Evolutionary conservation across 352 stramenopile genomes (phyloP).

Genomic region (Phytophthora foliorum): DNA sequence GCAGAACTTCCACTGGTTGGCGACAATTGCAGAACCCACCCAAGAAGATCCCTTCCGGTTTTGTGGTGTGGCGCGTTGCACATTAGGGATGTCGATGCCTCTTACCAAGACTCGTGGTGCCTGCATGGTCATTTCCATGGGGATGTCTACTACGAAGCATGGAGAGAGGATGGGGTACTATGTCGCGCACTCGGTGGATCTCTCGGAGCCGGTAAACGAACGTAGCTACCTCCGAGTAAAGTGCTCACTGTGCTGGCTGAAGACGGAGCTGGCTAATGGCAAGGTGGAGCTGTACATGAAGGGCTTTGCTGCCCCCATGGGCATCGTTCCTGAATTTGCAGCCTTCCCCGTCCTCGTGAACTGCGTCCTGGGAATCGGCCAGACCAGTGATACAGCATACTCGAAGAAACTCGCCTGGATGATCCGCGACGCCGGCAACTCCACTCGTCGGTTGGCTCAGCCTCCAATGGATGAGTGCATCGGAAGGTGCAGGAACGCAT

Average conservation of each 20-base stretch:
- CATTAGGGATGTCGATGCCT: slow-evolving; percentile 39
- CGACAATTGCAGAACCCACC: slow-evolving; percentile 49
- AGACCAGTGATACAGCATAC: slow-evolving; percentile 45
- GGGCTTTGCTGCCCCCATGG: slow-evolving; percentile 46
- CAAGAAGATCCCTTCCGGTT: slow-evolving; percentile 65
- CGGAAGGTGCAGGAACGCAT: slow-evolving; percentile 39
- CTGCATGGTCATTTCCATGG: slow-evolving; percentile 50
- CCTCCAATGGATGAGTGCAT: slow-evolving; percentile 34
- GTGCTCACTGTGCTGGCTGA: slow-evolving; percentile 52
- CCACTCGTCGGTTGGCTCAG: slow-evolving; percentile 2
- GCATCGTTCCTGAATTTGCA: slow-evolving; percentile 34
- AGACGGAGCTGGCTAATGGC: slow-evolving; percentile 41
- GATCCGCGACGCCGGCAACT: slow-evolving; percentile 39
- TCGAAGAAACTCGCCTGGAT: slow-evolving; percentile 63
- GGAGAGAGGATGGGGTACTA: slow-evolving; percentile 62
- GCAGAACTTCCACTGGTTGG: slow-evolving; percentile 53
- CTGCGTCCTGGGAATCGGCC: slow-evolving; percentile 49
- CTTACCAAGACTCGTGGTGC: slow-evolving; percentile 54
- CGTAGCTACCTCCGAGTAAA: slow-evolving; percentile 48
- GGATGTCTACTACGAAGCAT: slow-evolving; percentile 48
- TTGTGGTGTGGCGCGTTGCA: slow-evolving; percentile 55
- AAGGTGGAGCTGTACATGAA: slow-evolving; percentile 57
- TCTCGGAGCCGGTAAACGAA: slow-evolving; percentile 45
- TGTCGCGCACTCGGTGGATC: slow-evolving; percentile 60
- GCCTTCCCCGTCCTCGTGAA: slow-evolving; percentile 43